phyloP scores from a whole-genome alignment of 257 asterid genomes.

The Solanum peruvianum region DNA sequence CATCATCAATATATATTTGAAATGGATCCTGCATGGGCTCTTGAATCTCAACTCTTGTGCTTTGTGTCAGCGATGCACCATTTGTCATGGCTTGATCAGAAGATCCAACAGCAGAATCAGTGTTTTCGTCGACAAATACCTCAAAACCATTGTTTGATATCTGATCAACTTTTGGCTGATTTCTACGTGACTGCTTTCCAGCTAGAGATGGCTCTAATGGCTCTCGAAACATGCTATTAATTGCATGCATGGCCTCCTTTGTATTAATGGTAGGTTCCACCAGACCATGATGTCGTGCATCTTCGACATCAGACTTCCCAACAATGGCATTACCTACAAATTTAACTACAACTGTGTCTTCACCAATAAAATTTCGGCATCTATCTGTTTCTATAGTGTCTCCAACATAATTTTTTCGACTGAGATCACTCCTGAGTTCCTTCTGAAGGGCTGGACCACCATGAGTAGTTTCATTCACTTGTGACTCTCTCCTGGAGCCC shows the following conservation, averaged over 20 bases:
- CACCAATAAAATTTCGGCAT: slow-evolving; percentile 12
- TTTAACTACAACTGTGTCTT: slow-evolving; percentile 48
- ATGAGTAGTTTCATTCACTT: slow-evolving; percentile 1
- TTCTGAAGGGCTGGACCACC: slow-evolving; percentile 8
- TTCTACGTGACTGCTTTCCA: slow-evolving; percentile 21
- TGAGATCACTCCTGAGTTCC: slow-evolving; percentile 7
- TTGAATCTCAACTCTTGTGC: slow-evolving; percentile 9
- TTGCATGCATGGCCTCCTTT: slow-evolving; percentile 76
- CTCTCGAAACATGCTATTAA: slow-evolving; percentile 71
- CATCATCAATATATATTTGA: slow-evolving; percentile 61
- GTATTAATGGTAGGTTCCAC: slow-evolving; percentile 87
- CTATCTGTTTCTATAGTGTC: slow-evolving; percentile 18
- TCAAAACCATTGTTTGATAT: slow-evolving; percentile 23
- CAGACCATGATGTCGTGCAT: slow-evolving; percentile 85
- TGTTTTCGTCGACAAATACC: slow-evolving; percentile 36
- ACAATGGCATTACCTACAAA: slow-evolving; percentile 62
- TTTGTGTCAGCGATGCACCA: slow-evolving; percentile 9
- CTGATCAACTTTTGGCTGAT: slow-evolving; percentile 18
- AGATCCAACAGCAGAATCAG: slow-evolving; percentile 10
- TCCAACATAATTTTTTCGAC: background rate
- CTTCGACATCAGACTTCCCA: slow-evolving; percentile 64
- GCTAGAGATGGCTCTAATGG: slow-evolving; percentile 60
- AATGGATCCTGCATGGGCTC: slow-evolving; percentile 38
- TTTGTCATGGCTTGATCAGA: slow-evolving; percentile 14
- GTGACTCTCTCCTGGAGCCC: slow-evolving; percentile 12